Evolutionary conservation across 2,329 filamentous ascomycete species (phyloP).

Genomic region (Xylaria digitata): DNA sequence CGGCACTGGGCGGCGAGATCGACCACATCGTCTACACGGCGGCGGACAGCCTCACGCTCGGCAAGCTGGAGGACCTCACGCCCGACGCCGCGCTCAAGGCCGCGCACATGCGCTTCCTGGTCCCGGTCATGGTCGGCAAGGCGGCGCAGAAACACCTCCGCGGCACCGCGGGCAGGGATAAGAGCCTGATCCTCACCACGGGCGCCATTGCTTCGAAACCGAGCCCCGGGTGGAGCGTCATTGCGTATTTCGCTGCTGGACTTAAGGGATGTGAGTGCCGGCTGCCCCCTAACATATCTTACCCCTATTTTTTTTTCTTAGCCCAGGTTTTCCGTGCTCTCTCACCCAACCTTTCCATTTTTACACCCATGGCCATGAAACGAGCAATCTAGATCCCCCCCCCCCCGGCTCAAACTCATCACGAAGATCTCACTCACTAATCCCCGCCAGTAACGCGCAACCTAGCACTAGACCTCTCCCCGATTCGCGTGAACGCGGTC

Average conservation of each 20-base stretch:
- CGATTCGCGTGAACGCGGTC: slow-evolving; percentile 48
- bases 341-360: background rate
- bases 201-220: slow-evolving; percentile 45
- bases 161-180: slow-evolving; percentile 26
- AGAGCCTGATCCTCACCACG: slow-evolving; percentile 44
- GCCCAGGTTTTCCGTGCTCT: background rate
- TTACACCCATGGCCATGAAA: background rate
- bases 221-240: slow-evolving; percentile 39
- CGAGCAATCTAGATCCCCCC: too few species aligned
- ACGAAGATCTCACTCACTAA: background rate
- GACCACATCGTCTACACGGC: slow-evolving; percentile 50
- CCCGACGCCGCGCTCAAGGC: slow-evolving; percentile 43
- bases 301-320: too few species aligned
- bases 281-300: background rate
- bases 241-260: slow-evolving; percentile 43
- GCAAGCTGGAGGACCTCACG: slow-evolving; percentile 42
- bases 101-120: slow-evolving; percentile 49
- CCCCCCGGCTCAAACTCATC: too few species aligned
- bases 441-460: slow-evolving; percentile 41
- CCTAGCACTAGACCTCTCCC: slow-evolving; percentile 48
- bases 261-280: slow-evolving; percentile 36
- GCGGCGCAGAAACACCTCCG: slow-evolving; percentile 47
- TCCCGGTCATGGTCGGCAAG: slow-evolving; percentile 53
- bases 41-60: slow-evolving; percentile 44
- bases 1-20: slow-evolving; percentile 35